Conservation (phyloP, 169 alveolate species). For the Plasmodium vinckei region DNA sequence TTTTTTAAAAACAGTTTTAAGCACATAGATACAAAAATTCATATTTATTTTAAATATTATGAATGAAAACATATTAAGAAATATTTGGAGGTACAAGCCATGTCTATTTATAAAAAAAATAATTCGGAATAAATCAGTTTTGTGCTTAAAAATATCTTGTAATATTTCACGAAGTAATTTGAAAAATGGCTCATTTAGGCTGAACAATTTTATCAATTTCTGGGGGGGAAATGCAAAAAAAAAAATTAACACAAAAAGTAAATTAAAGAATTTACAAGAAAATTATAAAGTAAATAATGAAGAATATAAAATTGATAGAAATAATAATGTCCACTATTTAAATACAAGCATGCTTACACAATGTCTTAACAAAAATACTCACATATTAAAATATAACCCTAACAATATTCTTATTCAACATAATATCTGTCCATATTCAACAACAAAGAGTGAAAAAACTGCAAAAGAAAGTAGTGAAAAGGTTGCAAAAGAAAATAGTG, state of each 20-base stretch:
- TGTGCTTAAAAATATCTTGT: slow-evolving; percentile 16
- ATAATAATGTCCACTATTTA: background rate
- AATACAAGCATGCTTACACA: no score
- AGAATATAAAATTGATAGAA: no score
- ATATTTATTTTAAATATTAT: slow-evolving; percentile 24
- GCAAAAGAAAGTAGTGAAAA: background rate
- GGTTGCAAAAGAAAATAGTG: background rate
- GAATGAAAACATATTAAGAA: slow-evolving; percentile 54
- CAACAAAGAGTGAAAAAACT: no score
- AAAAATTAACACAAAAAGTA: background rate
- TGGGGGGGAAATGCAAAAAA: background rate
- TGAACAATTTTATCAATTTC: background rate
- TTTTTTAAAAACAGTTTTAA: slow-evolving; percentile 4
- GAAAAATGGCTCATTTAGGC: background rate
- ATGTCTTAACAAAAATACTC: no score
- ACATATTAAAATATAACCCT: no score
- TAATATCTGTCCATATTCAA: no score
- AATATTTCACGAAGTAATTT: background rate
- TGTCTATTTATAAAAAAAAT: slow-evolving; percentile 58
- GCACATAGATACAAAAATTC: slow-evolving; percentile 16
- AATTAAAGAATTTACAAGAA: slow-evolving; percentile 2
- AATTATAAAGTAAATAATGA: slow-evolving; percentile 2
- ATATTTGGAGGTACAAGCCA: slow-evolving; percentile 34
- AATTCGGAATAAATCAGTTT: slow-evolving; percentile 8
- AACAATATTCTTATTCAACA: no score